phyloP scores from a whole-genome alignment of 2,329 filamentous ascomycete genomes.

The Tolypocladium cylindrosporum region DNA sequence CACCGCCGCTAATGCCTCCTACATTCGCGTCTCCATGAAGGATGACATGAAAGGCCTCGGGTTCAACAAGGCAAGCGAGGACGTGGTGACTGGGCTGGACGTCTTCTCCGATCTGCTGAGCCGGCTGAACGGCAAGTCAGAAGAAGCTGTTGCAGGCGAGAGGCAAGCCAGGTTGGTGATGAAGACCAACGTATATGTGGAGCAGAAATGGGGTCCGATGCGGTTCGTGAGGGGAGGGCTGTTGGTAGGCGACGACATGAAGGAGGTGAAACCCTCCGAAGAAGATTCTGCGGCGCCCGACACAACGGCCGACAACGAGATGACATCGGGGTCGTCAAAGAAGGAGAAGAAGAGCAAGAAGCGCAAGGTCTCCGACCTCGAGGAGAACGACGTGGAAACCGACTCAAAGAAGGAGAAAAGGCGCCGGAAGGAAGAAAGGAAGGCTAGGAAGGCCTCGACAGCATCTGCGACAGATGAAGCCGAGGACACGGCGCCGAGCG shows the following conservation, averaged over 20 bases:
- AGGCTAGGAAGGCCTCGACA: conserved; percentile 15
- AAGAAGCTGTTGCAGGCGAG: conserved; percentile 62
- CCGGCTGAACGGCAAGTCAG: conserved; percentile 77
- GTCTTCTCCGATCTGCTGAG: conserved; percentile 81
- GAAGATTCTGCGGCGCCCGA: conserved; percentile 3
- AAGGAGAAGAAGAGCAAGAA: conserved; percentile 40
- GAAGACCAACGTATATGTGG: conserved; percentile 64
- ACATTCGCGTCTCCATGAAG: conserved; percentile 77
- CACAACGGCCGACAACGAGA: conserved; percentile 10
- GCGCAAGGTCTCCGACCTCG: conserved; percentile 33
- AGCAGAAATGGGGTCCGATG: conserved; percentile 68
- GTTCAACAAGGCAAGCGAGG: conserved; percentile 63
- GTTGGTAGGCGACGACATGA: conserved; percentile 46
- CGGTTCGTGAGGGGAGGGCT: conserved; percentile 83
- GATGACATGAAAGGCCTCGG: conserved; percentile 88
- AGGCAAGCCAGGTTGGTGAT: conserved; percentile 57
- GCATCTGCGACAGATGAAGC: conserved; percentile 6
- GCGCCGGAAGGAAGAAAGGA: conserved; percentile 25
- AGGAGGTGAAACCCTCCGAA: conserved; percentile 19
- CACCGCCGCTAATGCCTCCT: conserved; percentile 70
- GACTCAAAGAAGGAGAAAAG: conserved; percentile 26
- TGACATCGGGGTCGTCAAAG: conserved; percentile 17
- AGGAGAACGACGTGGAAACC: conserved; percentile 10
- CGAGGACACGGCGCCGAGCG: conserved; percentile 7
- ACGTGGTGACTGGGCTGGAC: conserved; percentile 76